A percentile compares a stretch with the other conserved stretches of the same genome.
phyloP scores from a whole-genome alignment of 2,329 filamentous ascomycete genomes.

The Stagonosporopsis vannaccii region DNA sequence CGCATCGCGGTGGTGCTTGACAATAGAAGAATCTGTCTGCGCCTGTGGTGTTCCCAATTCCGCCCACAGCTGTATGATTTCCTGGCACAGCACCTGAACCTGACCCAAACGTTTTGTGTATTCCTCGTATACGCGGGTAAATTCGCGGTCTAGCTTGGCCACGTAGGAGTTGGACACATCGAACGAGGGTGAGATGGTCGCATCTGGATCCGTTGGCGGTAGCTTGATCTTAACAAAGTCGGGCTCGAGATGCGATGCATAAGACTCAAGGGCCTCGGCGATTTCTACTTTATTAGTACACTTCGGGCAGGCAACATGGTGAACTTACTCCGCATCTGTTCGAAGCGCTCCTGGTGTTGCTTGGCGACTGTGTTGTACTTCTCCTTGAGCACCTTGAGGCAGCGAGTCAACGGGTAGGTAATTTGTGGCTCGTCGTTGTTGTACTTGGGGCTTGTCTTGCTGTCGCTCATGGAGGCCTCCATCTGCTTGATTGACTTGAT shows the following conservation, averaged over 20 bases:
- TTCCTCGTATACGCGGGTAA: slow-evolving; percentile 94
- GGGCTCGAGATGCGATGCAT: slow-evolving; percentile 92
- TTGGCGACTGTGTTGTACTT: slow-evolving; percentile 82
- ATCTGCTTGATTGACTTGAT: slow-evolving; percentile 91
- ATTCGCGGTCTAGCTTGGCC: slow-evolving; percentile 84
- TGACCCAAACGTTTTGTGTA: slow-evolving; percentile 82
- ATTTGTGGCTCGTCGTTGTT: slow-evolving; percentile 76
- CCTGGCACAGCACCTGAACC: slow-evolving; percentile 77
- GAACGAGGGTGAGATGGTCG: slow-evolving; percentile 80
- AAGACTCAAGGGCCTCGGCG: slow-evolving; percentile 90
- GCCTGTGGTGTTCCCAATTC: slow-evolving; percentile 94
- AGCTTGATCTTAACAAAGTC: slow-evolving; percentile 86
- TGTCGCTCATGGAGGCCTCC: slow-evolving; percentile 86
- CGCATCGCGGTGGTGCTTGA: slow-evolving; percentile 87
- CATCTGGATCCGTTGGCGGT: slow-evolving; percentile 79
- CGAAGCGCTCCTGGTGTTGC: slow-evolving; percentile 88
- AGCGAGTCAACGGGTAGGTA: slow-evolving; percentile 82
- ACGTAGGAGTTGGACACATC: slow-evolving; percentile 93
- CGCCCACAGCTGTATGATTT: slow-evolving; percentile 94
- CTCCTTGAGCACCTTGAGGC: slow-evolving; percentile 81
- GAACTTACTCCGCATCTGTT: slow-evolving; percentile 87
- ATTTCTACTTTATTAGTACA: slow-evolving; percentile 68
- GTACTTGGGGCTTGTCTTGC: slow-evolving; percentile 69
- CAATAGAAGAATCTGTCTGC: slow-evolving; percentile 85
- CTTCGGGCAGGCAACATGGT: background rate